Conservation (phyloP, 352 stramenopile species). For the Phytophthora megakarya region DNA sequence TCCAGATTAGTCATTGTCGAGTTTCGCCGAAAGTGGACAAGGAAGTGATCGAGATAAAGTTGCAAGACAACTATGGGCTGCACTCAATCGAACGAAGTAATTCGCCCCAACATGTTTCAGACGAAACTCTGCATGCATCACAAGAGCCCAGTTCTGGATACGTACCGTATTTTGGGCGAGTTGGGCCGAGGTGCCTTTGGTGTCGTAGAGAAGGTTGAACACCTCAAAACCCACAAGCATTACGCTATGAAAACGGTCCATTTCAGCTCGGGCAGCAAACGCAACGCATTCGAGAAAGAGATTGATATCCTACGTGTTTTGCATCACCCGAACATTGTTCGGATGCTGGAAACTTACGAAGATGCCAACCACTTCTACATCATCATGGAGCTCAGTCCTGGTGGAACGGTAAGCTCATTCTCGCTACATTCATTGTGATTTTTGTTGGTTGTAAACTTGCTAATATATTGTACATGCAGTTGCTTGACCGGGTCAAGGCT, state of each 20-base stretch:
- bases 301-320: conserved; percentile 77
- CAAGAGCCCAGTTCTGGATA: conserved; percentile 49
- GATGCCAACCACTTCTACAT: conserved; percentile 82
- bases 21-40: background rate
- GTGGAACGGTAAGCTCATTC: conserved; percentile 50
- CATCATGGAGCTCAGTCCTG: conserved; percentile 83
- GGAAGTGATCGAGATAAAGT: background rate
- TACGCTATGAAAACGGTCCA: conserved; percentile 85
- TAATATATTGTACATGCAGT: too few relatives aligned
- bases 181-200: conserved; percentile 77
- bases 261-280: conserved; percentile 64
- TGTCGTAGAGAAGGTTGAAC: conserved; percentile 75
- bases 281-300: conserved; percentile 76
- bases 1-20: conserved; percentile 10
- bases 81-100: conserved; percentile 56
- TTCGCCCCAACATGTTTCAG: conserved; percentile 75
- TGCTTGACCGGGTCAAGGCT: conserved; percentile 67
- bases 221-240: conserved; percentile 63
- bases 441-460: background rate
- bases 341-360: conserved; percentile 82
- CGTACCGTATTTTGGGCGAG: conserved; percentile 59
- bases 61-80: conserved; percentile 55
- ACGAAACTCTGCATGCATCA: conserved; percentile 81
- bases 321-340: conserved; percentile 83
- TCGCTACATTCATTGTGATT: background rate